phyloP scores from a whole-genome alignment of 257 asterid species.

The Coffea eugenioides region DNA sequence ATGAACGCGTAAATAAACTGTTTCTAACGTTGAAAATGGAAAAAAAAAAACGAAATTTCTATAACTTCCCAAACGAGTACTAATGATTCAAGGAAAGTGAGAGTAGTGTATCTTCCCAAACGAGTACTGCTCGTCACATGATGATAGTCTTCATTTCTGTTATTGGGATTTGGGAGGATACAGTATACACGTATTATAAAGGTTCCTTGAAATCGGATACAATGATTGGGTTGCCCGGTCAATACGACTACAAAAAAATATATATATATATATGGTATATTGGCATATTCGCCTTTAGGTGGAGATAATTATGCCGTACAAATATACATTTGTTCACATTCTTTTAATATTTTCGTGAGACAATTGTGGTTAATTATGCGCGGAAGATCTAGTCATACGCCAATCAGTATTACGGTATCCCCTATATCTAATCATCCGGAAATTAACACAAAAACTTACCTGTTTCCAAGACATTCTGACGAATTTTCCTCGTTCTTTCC shows the following conservation, averaged over 20 bases:
- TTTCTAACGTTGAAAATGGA: no score
- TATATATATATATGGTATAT: no score
- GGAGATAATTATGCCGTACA: neutral
- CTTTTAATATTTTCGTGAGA: neutral
- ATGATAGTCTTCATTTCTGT: neutral
- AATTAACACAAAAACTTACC: neutral
- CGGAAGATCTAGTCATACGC: neutral
- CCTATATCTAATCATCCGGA: neutral
- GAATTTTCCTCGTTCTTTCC: neutral
- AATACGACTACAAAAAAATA: neutral
- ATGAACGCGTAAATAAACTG: no score
- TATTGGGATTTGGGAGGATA: no score
- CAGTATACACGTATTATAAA: neutral
- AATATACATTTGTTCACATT: neutral
- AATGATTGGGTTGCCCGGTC: slow-evolving; percentile 11
- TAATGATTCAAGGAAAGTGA: no score
- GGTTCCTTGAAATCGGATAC: neutral
- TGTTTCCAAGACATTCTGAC: neutral
- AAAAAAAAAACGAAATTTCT: no score
- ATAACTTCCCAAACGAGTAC: no score
- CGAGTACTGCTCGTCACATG: no score
- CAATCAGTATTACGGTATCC: no score
- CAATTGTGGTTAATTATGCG: slow-evolving; percentile 8
- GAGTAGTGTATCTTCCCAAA: no score
- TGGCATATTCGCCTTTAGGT: slow-evolving; percentile 3